Base-by-base conservation (phyloP, 2,329 filamentous ascomycete genomes). In the Cryoendolithus antarcticus region DNA sequence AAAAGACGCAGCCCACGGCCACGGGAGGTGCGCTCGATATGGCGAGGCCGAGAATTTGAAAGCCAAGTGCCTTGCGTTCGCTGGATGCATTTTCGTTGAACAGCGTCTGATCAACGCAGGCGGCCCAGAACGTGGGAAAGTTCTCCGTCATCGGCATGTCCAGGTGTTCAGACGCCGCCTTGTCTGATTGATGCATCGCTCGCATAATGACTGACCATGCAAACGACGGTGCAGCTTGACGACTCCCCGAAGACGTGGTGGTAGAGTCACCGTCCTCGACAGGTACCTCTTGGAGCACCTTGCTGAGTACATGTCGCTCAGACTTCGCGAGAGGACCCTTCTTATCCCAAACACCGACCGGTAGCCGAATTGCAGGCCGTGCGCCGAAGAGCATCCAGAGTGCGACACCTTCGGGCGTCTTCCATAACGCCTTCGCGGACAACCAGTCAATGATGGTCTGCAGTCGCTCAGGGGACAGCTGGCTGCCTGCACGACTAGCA, bases 41-140 rank as follows among this genome's bases (percentile, higher is more conserved):
- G 50, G 86, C 75, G 53, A 81, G 84, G 51, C 81, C 77, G 53
- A 95, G 85, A 2, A 96, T 73, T 52, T 88, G 77, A 62, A 96
- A 89, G 0, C 91, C 91, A 60, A 86, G 86, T 53, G 85, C 86
- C 61, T 95, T 96, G 40, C 93, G 82, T 50, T 88, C 85, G 32
- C 88, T 78, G 1, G 86, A 93, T 6, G 88, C 81, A 8, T 74
- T 77, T 41, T 80, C 75, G 4, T 84, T 80, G 57, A 96, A 95
- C 3, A 95, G 70, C 6, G 82, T 81, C 56, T 89, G 83, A 60
- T 95, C 88, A 43, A 96, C 80, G 40, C 84, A 79, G 33, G 85
- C 78, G 31, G 75, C 75, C 88, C 89, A 96, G 56, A 95, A 93
- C 34, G 82, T 75, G 35, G 71, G 68, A 55, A 94, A 86, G 15